Percentiles rank a stretch among this genome's conserved stretches.
phyloP scores from a whole-genome alignment of 2,329 filamentous ascomycete species.

The Hymenoscyphus fraxineus region DNA sequence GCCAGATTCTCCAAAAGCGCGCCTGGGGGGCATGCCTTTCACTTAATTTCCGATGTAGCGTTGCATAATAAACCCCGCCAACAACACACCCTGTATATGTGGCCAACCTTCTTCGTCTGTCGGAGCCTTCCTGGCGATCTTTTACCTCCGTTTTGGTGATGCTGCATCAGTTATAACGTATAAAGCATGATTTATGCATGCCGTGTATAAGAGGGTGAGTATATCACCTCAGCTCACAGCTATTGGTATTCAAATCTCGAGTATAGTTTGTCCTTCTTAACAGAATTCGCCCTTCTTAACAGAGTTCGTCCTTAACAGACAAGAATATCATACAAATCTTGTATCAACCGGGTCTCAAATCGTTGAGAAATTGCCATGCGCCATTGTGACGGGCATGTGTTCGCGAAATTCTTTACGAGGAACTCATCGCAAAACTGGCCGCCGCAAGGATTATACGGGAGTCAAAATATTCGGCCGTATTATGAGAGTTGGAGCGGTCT shows the following conservation, averaged over 20 bases:
- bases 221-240: background rate
- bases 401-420: background rate
- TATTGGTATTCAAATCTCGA: background rate
- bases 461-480: slow-evolving; percentile 5
- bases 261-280: slow-evolving; percentile 1
- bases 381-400: background rate
- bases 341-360: background rate
- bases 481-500: background rate
- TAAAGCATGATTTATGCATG: slow-evolving; percentile 19
- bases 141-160: slow-evolving; percentile 12
- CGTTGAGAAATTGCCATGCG: background rate
- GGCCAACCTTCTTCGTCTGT: slow-evolving; percentile 1
- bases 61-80: slow-evolving; percentile 13
- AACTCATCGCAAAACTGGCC: background rate
- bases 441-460: background rate
- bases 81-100: background rate
- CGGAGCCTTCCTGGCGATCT: slow-evolving; percentile 10
- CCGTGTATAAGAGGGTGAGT: slow-evolving; percentile 11
- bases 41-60: slow-evolving; percentile 12
- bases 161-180: slow-evolving; percentile 13
- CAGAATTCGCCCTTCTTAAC: background rate
- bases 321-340: slow-evolving; percentile 7
- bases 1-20: slow-evolving; percentile 2
- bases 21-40: slow-evolving; percentile 1
- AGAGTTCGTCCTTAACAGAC: background rate